phyloP scores from a whole-genome alignment of 179 eudicot genomes.

The Spinacia oleracea region DNA sequence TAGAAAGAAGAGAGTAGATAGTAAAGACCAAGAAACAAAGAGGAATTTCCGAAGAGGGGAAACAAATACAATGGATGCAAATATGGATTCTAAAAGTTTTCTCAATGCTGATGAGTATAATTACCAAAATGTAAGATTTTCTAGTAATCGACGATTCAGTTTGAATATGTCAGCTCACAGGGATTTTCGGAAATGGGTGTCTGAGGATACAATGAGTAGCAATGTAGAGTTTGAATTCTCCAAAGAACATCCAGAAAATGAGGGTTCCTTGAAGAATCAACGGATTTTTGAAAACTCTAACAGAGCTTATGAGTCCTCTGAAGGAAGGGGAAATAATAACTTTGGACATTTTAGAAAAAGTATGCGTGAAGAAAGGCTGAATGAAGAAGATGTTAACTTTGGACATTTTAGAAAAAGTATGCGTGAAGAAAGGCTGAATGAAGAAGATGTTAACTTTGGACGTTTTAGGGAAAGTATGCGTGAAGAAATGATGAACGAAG shows the following conservation, averaged over 20 bases:
- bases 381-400: constrained; percentile 32
- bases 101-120: constrained; percentile 31
- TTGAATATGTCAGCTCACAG: constrained; percentile 34
- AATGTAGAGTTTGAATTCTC: constrained; percentile 38
- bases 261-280: constrained; percentile 34
- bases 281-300: constrained; percentile 21
- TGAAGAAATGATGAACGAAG: constrained; percentile 30
- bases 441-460: constrained; percentile 39
- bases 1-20: constrained; percentile 18
- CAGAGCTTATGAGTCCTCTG: constrained; percentile 32
- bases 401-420: constrained; percentile 30
- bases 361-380: constrained; percentile 29
- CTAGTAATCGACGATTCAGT: constrained; percentile 35
- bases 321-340: constrained; percentile 26
- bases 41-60: constrained; percentile 23
- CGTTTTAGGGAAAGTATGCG: constrained; percentile 22
- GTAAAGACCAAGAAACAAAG: constrained; percentile 27
- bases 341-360: constrained; percentile 28
- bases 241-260: constrained; percentile 33
- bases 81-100: constrained; percentile 29
- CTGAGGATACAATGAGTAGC: constrained; percentile 32
- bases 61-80: constrained; percentile 33
- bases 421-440: constrained; percentile 26
- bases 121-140: constrained; percentile 32
- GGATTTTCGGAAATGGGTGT: constrained; percentile 40